These are phyloP conservation scores for Pseudonitzschia delicatissima DNA, from an alignment of 108 stramenopile genomes.

Conservation along the genomic window DNA sequence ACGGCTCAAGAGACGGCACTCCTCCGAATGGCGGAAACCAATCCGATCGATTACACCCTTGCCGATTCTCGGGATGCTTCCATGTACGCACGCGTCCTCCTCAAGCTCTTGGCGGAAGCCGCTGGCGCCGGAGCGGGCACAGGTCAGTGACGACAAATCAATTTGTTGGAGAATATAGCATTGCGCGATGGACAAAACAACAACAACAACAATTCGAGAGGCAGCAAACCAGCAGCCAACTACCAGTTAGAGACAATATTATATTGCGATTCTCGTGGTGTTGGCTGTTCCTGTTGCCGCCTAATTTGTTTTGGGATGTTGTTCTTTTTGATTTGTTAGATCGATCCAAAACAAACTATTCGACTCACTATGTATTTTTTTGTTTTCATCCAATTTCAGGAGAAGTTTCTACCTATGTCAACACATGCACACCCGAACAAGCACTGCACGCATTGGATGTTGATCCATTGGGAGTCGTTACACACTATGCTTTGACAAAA, in stretches of 20 bases:
- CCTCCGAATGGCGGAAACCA: slow-evolving; percentile 87
- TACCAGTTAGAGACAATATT: too few relatives aligned
- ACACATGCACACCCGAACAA: slow-evolving; percentile 54
- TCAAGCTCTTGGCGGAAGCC: slow-evolving; percentile 83
- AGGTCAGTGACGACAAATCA: slow-evolving; percentile 29
- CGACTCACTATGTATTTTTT: not conserved
- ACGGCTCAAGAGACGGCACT: slow-evolving; percentile 86
- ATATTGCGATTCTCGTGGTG: too few relatives aligned
- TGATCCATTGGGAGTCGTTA: slow-evolving; percentile 82
- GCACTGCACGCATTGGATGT: slow-evolving; percentile 64
- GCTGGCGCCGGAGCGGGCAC: slow-evolving; percentile 65
- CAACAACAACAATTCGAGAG: too few relatives aligned
- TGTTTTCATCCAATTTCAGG: slow-evolving; percentile 9
- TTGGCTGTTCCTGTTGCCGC: too few relatives aligned
- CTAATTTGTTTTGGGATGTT: too few relatives aligned
- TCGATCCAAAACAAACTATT: too few relatives aligned
- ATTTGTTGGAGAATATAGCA: too few relatives aligned
- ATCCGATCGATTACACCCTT: slow-evolving; percentile 86
- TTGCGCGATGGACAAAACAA: too few relatives aligned
- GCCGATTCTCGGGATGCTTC: slow-evolving; percentile 87
- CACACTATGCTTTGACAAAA: slow-evolving; percentile 80
- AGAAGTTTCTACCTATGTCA: slow-evolving; percentile 34
- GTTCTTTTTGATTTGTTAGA: too few relatives aligned
- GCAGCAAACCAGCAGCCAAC: too few relatives aligned
- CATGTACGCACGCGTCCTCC: slow-evolving; percentile 85